Evolutionary conservation across 1,139 yeast species (phyloP).

Genomic region (Taiozyma sp.): DNA sequence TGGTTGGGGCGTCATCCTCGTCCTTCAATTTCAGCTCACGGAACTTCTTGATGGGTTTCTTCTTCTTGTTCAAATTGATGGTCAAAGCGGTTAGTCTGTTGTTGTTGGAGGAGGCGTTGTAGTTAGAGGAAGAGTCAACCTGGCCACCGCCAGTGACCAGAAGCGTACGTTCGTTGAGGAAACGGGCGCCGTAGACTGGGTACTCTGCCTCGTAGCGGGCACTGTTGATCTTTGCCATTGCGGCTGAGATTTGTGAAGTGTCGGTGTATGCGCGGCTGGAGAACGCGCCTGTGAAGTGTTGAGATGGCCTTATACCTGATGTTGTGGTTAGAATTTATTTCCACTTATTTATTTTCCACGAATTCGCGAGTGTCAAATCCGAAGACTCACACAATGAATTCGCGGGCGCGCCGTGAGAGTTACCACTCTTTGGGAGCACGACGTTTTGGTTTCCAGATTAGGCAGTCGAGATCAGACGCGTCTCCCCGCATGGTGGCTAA

Average conservation of each 20-base stretch:
- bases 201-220: constrained; percentile 55
- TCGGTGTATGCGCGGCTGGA: not conserved
- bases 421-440: not conserved
- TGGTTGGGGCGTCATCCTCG: constrained; percentile 70
- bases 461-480: not conserved
- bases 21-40: constrained; percentile 61
- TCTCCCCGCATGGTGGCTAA: too few species aligned
- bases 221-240: constrained; percentile 27
- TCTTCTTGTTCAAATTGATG: constrained; percentile 50
- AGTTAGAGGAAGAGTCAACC: constrained; percentile 43
- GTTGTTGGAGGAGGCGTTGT: constrained; percentile 56
- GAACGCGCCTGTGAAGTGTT: not conserved
- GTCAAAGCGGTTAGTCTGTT: constrained; percentile 73
- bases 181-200: constrained; percentile 79
- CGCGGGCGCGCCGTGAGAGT: not conserved
- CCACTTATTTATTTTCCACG: not conserved
- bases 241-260: not conserved
- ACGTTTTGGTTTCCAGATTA: not conserved
- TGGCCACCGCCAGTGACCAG: constrained; percentile 73
- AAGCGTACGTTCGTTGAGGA: constrained; percentile 58
- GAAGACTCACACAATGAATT: not conserved
- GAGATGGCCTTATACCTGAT: not conserved
- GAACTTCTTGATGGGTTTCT: constrained; percentile 49
- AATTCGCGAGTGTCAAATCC: not conserved
- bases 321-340: not conserved